A percentile compares a stretch with the other conserved stretches of the same genome.
These are phyloP conservation scores for Elsinoe batatas DNA, from an alignment of 2,329 filamentous ascomycete genomes.

Conservation along the genomic window DNA sequence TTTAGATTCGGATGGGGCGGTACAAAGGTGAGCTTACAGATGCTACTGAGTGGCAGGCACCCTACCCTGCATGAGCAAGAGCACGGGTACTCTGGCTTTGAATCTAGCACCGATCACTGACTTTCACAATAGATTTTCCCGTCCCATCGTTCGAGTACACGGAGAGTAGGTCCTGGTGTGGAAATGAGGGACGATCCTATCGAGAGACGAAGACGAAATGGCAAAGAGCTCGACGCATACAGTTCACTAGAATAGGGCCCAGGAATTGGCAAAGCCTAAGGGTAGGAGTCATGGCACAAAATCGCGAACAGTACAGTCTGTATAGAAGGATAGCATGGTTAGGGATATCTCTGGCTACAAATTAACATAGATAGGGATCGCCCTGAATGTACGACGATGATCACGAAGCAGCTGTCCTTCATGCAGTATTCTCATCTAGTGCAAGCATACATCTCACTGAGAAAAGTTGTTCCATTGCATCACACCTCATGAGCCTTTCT, in stretches of 20 bases:
- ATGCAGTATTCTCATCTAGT: background rate
- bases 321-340: background rate
- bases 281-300: background rate
- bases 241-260: slow-evolving; percentile 55
- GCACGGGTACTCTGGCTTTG: too few species aligned
- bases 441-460: too few species aligned
- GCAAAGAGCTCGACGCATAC: slow-evolving; percentile 52
- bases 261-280: background rate
- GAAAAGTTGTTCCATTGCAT: too few species aligned
- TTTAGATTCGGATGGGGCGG: slow-evolving; percentile 88
- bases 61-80: too few species aligned
- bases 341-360: background rate
- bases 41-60: too few species aligned
- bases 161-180: slow-evolving; percentile 69
- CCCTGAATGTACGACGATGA: background rate
- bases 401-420: background rate
- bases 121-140: slow-evolving; percentile 44
- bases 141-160: slow-evolving; percentile 47
- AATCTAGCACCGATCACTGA: background rate
- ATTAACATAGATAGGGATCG: background rate
- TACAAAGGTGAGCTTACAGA: slow-evolving; percentile 63
- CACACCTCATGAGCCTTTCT: background rate
- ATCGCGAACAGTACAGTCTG: background rate
- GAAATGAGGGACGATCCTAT: slow-evolving; percentile 62
- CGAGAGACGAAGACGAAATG: slow-evolving; percentile 42